Conservation (phyloP, 2,329 filamentous ascomycete species). For the Plectosphaerella sp. region DNA sequence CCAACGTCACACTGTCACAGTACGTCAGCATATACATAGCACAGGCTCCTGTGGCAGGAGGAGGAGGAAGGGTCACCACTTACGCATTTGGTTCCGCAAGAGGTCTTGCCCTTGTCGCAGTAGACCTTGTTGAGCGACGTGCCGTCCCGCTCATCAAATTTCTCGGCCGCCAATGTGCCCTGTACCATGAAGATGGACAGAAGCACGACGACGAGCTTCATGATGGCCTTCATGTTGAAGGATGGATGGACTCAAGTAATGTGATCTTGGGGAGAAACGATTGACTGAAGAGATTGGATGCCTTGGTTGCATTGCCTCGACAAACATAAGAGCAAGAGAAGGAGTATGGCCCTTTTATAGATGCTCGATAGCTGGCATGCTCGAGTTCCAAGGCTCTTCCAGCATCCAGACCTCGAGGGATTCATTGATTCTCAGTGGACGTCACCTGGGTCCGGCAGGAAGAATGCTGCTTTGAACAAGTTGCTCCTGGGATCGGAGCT, state of each 20-base stretch:
- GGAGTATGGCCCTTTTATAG: background rate
- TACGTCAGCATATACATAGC: background rate
- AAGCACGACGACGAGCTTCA: background rate
- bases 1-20: background rate
- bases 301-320: too few species aligned
- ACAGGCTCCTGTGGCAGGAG: background rate
- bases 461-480: background rate
- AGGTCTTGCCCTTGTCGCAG: background rate
- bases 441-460: background rate
- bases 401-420: background rate
- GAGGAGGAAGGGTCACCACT: background rate
- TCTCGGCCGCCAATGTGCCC: background rate
- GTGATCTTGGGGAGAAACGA: background rate
- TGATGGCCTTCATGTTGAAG: constrained; percentile 1
- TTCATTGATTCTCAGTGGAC: background rate
- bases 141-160: background rate
- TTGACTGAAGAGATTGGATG: background rate
- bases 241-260: background rate
- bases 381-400: background rate
- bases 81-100: background rate
- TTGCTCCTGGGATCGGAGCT: background rate
- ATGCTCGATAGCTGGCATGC: background rate
- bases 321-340: too few species aligned
- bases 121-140: background rate
- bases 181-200: constrained; percentile 4